A percentile compares a stretch with the other conserved stretches of the same genome.
Conservation (phyloP, 352 stramenopile genomes). For the Globisporangium spinosum region DNA sequence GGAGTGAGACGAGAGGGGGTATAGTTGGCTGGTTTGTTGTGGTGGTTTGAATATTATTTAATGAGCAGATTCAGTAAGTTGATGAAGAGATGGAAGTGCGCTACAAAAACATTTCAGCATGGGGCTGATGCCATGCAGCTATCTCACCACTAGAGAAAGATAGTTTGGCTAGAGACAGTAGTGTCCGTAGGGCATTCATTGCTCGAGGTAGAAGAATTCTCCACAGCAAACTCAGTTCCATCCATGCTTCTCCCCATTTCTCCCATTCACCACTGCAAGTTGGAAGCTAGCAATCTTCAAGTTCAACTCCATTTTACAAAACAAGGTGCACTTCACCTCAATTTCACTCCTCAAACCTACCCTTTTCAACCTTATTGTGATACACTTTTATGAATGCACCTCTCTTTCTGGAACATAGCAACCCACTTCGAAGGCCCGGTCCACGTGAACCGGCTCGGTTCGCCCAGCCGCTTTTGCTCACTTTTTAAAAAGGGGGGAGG, state of each 20-base stretch:
- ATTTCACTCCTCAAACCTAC: neutral
- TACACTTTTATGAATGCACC: neutral
- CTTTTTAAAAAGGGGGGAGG: neutral
- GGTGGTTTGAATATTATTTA: neutral
- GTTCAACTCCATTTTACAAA: neutral
- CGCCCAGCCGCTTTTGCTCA: no score
- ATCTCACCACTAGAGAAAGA: no score
- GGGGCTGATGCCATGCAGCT: neutral
- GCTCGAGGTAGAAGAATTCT: no score
- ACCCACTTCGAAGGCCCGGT: neutral
- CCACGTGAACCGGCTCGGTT: neutral
- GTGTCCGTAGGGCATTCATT: no score
- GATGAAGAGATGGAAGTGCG: neutral
- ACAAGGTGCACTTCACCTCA: neutral
- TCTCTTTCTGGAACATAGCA: neutral
- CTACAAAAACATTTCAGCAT: neutral
- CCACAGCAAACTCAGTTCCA: no score
- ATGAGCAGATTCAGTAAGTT: neutral
- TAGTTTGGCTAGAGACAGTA: no score
- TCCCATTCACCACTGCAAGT: neutral
- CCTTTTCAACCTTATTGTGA: neutral
- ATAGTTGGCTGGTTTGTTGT: neutral
- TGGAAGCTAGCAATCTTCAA: conserved; percentile 4
- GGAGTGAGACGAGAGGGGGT: neutral
- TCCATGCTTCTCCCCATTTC: no score